These are phyloP conservation scores for Erythrobasidium hasegawianum DNA, from an alignment of 1,284 basidiomycete species.

Conservation along the genomic window DNA sequence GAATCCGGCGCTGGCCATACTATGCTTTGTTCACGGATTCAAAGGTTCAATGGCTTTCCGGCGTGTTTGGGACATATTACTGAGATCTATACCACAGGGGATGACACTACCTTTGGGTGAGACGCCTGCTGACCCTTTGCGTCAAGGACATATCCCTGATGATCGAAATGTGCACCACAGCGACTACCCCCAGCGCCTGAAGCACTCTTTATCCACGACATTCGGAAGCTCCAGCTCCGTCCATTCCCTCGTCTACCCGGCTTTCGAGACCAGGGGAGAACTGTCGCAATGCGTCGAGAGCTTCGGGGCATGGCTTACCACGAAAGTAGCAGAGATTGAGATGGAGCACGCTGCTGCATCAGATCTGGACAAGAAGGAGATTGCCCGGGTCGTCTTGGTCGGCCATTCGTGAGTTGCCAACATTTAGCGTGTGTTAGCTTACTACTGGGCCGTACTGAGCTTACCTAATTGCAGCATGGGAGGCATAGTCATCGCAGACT, in stretches of 20 bases:
- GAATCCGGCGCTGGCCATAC: conserved; percentile 20
- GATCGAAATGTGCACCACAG: not conserved
- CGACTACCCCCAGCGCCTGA: conserved; percentile 34
- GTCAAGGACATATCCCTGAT: not conserved
- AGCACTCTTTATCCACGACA: conserved; percentile 17
- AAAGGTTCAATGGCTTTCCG: conserved; percentile 22
- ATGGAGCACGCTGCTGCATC: conserved; percentile 21
- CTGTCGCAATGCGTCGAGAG: conserved; percentile 31
- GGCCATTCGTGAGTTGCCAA: conserved; percentile 14
- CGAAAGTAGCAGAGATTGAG: conserved; percentile 30
- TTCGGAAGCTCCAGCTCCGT: conserved; percentile 23
- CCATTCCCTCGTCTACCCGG: conserved; percentile 34
- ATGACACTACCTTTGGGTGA: conserved; percentile 35
- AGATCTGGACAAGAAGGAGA: conserved; percentile 19
- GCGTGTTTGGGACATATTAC: not conserved
- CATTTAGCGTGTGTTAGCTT: not conserved
- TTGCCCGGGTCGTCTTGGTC: conserved; percentile 26
- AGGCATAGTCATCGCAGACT: conserved; percentile 31
- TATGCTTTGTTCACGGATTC: conserved; percentile 37
- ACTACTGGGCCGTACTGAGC: not conserved
- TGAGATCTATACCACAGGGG: not conserved
- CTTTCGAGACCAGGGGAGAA: conserved; percentile 34
- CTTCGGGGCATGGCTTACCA: conserved; percentile 34
- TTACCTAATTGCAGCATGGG: conserved; percentile 10
- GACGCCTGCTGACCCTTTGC: not conserved